Conservation (phyloP, 2,329 filamentous ascomycete species). For the Herpomyces periplanetae region DNA sequence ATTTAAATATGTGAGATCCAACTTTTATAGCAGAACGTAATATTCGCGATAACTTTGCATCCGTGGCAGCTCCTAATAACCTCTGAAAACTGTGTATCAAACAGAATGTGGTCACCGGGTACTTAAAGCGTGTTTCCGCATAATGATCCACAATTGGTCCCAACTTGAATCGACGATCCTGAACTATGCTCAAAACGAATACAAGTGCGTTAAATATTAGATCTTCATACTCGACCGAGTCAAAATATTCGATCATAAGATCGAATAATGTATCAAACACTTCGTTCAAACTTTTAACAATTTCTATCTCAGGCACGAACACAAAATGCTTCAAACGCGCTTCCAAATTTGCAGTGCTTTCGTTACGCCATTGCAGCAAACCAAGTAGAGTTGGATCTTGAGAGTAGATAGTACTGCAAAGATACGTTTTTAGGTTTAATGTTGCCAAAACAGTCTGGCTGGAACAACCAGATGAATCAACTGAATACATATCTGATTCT, state of each 20-base stretch:
- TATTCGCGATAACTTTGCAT: slow-evolving; percentile 43
- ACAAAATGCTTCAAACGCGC: slow-evolving; percentile 39
- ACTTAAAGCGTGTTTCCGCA: slow-evolving; percentile 54
- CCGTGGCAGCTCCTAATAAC: slow-evolving; percentile 39
- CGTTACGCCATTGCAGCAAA: slow-evolving; percentile 49
- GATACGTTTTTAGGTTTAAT: slow-evolving; percentile 39
- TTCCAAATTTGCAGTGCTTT: slow-evolving; percentile 26
- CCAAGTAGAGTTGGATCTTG: slow-evolving; percentile 59
- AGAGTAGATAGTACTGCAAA: slow-evolving; percentile 78
- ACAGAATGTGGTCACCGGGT: slow-evolving; percentile 61
- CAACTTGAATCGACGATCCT: slow-evolving; percentile 71
- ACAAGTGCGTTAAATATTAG: slow-evolving; percentile 65
- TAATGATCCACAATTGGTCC: slow-evolving; percentile 69
- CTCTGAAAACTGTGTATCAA: slow-evolving; percentile 53
- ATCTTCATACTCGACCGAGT: slow-evolving; percentile 67
- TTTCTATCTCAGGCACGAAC: slow-evolving; percentile 85
- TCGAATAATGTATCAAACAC: slow-evolving; percentile 72
- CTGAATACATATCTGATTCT: too few relatives aligned
- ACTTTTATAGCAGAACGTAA: slow-evolving; percentile 80
- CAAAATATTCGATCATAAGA: slow-evolving; percentile 59
- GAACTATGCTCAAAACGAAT: slow-evolving; percentile 58
- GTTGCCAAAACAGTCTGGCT: slow-evolving; percentile 42
- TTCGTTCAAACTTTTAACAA: slow-evolving; percentile 64
- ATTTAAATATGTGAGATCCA: slow-evolving; percentile 60
- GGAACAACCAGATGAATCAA: too few relatives aligned